These are phyloP conservation scores for Oryza australiensis DNA, from an alignment of 176 grass and related monocot genomes.

Conservation along the genomic window DNA sequence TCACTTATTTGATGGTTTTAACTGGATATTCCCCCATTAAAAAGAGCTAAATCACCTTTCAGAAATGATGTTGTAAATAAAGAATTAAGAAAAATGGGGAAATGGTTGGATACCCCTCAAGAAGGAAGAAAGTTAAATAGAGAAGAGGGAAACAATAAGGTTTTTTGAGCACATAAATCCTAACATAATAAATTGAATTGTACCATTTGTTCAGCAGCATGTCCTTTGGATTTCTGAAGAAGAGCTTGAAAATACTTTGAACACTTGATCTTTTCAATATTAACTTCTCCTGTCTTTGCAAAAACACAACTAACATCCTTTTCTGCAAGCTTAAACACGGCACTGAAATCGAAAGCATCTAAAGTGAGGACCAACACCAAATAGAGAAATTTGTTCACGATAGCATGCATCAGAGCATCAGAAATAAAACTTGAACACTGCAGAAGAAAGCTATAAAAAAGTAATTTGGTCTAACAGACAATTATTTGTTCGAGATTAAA, in stretches of 20 bases:
- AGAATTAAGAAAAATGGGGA: constrained; percentile 14
- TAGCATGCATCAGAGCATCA: constrained; percentile 12
- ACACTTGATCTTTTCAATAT: constrained; percentile 73
- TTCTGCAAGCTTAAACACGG: constrained; percentile 72
- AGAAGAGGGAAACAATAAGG: not conserved
- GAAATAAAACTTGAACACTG: constrained; percentile 13
- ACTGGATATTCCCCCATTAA: no score
- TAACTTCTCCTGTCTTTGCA: constrained; percentile 52
- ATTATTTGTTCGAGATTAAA: constrained; percentile 15
- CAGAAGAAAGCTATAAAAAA: not conserved
- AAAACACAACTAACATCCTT: constrained; percentile 62
- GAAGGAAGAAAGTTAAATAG: not conserved
- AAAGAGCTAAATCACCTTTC: not conserved
- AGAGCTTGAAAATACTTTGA: constrained; percentile 70
- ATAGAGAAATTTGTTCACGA: not conserved
- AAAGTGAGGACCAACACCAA: constrained; percentile 25
- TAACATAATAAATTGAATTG: constrained; percentile 30
- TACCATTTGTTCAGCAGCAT: constrained; percentile 58
- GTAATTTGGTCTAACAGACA: not conserved
- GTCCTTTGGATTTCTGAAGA: constrained; percentile 52
- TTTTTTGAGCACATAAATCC: not conserved
- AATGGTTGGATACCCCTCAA: not conserved
- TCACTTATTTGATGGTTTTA: no score
- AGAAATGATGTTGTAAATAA: not conserved
- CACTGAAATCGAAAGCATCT: constrained; percentile 53